A percentile compares a stretch with the other conserved stretches of the same genome.
These are phyloP conservation scores for Podospora sp. DNA, from an alignment of 495 filamentous ascomycete species.

Conservation along the genomic window DNA sequence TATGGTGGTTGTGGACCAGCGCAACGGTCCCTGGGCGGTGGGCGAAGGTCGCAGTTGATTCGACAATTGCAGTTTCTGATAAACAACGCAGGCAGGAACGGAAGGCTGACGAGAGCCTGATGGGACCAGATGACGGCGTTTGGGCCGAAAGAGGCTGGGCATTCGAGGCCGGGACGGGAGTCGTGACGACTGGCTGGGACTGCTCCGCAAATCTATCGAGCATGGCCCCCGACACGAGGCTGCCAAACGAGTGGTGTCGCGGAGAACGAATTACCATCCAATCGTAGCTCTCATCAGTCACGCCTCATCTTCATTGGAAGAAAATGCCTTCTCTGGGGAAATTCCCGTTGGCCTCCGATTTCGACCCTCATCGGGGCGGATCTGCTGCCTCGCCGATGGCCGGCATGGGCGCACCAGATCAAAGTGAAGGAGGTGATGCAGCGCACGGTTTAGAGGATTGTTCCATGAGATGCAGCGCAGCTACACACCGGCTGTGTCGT, in stretches of 20 bases:
- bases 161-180: conserved; percentile 20
- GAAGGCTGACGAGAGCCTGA: conserved; percentile 35
- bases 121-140: conserved; percentile 28
- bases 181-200: conserved; percentile 24
- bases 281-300: conserved; percentile 21
- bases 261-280: conserved; percentile 27
- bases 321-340: conserved; percentile 5
- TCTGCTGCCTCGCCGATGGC: not conserved
- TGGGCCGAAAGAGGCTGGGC: conserved; percentile 30
- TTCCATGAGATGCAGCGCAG: conserved; percentile 1
- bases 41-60: conserved; percentile 38
- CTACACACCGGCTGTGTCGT: not conserved
- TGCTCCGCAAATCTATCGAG: conserved; percentile 16
- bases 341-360: conserved; percentile 6
- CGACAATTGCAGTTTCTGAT: conserved; percentile 40
- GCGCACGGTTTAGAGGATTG: not conserved
- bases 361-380: not conserved
- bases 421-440: not conserved
- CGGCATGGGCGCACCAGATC: not conserved
- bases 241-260: conserved; percentile 26
- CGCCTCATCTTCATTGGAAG: conserved; percentile 30
- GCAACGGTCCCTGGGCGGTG: conserved; percentile 29
- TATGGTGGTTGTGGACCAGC: conserved; percentile 17
- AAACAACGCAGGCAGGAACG: conserved; percentile 44
- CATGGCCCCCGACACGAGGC: conserved; percentile 26